phyloP scores from a whole-genome alignment of 1,284 basidiomycete genomes.

The Leccinum solheimii region DNA sequence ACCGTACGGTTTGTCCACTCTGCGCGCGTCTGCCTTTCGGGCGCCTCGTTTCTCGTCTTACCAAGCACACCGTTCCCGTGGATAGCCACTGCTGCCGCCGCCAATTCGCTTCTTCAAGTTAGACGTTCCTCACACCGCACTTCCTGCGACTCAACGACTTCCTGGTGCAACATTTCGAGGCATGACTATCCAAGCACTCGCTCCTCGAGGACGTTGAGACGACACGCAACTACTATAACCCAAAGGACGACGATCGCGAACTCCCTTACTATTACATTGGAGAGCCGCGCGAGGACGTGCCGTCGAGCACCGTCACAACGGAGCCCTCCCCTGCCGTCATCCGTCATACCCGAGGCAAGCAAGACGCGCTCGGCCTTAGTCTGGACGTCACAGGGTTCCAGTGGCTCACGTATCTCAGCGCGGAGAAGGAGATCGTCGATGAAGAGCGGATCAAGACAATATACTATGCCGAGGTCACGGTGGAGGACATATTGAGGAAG shows the following conservation, averaged over 20 bases:
- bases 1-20: too few species aligned
- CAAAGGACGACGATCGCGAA: not conserved
- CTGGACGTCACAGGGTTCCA: not conserved
- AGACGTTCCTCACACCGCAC: too few species aligned
- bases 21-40: too few species aligned
- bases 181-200: not conserved
- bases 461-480: slow-evolving; percentile 28
- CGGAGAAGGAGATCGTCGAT: slow-evolving; percentile 42
- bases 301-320: not conserved
- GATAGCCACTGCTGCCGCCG: too few species aligned
- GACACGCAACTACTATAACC: slow-evolving; percentile 1
- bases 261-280: not conserved
- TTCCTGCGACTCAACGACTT: not conserved
- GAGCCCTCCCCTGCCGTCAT: not conserved
- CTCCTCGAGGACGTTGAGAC: not conserved
- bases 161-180: not conserved
- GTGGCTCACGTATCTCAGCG: slow-evolving; percentile 21
- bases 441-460: slow-evolving; percentile 35
- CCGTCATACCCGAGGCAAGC: not conserved
- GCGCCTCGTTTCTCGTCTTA: too few species aligned
- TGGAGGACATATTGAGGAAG: slow-evolving; percentile 43
- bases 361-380: not conserved
- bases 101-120: too few species aligned
- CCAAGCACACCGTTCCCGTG: too few species aligned
- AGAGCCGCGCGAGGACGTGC: not conserved